Conservation (phyloP, 306 rosid species). For the Inga leiocalycina region DNA sequence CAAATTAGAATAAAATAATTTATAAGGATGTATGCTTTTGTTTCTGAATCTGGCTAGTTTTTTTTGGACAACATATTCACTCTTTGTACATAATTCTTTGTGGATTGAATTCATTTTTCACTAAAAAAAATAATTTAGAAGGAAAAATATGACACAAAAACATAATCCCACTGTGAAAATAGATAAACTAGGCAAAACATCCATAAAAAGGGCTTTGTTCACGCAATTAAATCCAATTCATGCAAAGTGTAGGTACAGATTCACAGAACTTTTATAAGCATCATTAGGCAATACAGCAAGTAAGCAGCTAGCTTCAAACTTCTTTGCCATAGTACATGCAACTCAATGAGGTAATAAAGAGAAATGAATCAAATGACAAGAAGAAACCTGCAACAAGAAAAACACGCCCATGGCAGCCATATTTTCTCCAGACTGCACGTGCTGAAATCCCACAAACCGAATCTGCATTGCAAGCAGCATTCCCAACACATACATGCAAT, state of each 20-base stretch:
- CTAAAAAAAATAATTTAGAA: not conserved
- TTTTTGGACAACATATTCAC: too few relatives aligned
- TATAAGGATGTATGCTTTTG: not conserved
- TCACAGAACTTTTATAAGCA: not conserved
- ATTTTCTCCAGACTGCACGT: constrained; percentile 99
- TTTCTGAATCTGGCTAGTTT: too few relatives aligned
- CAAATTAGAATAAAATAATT: not conserved
- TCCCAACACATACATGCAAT: constrained; percentile 86
- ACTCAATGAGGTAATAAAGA: constrained; percentile 1
- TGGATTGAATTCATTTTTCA: too few relatives aligned
- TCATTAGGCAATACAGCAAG: not conserved
- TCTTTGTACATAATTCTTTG: too few relatives aligned
- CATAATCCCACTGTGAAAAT: not conserved
- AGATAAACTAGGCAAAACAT: not conserved
- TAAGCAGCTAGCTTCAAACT: not conserved
- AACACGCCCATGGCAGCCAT: constrained; percentile 99
- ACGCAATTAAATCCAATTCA: not conserved
- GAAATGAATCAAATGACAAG: not conserved
- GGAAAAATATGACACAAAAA: not conserved
- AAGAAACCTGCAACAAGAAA: constrained; percentile 90
- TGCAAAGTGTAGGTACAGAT: not conserved
- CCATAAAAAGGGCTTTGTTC: constrained; percentile 7
- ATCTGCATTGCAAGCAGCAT: constrained; percentile 99
- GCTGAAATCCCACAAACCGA: constrained; percentile 97
- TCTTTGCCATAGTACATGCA: not conserved